Evolutionary conservation across 2,329 filamentous ascomycete species (phyloP).

Genomic region (Nigrograna mackinnonii): DNA sequence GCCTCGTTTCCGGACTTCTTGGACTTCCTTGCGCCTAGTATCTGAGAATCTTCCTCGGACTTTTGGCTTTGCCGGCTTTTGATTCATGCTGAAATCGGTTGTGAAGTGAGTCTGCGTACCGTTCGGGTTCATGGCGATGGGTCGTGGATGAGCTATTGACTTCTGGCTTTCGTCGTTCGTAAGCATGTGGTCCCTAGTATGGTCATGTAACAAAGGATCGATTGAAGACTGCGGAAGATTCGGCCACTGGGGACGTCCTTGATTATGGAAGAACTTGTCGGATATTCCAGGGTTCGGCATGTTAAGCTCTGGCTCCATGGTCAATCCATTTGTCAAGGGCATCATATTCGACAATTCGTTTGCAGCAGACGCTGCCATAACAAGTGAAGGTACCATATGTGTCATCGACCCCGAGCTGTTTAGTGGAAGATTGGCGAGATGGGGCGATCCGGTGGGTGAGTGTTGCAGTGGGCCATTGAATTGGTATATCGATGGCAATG

Average conservation of each 20-base stretch:
- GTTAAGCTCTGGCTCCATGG: conserved; percentile 40
- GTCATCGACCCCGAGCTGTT: conserved; percentile 31
- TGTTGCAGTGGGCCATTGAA: conserved; percentile 39
- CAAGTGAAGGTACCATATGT: conserved; percentile 39
- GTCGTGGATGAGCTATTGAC: conserved; percentile 30
- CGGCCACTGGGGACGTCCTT: conserved; percentile 34
- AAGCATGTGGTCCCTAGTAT: conserved; percentile 27
- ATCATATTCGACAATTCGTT: conserved; percentile 39
- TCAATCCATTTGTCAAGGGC: conserved; percentile 33
- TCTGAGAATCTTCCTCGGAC: conserved; percentile 61
- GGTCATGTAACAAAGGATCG: conserved; percentile 40
- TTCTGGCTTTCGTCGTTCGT: conserved; percentile 26
- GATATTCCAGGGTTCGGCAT: conserved; percentile 30
- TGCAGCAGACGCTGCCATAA: conserved; percentile 44
- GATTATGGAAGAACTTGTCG: conserved; percentile 39
- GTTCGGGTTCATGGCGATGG: conserved; percentile 42
- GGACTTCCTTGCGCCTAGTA: conserved; percentile 60
- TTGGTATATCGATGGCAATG: conserved; percentile 43
- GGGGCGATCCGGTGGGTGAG: conserved; percentile 38
- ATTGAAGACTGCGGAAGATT: conserved; percentile 30
- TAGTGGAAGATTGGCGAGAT: conserved; percentile 34
- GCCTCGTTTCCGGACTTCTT: conserved; percentile 62
- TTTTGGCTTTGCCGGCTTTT: conserved; percentile 48
- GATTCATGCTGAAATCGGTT: conserved; percentile 43
- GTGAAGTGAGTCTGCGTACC: conserved; percentile 39